phyloP scores from a whole-genome alignment of 345 rosid genomes.

The Brassica rapa region DNA sequence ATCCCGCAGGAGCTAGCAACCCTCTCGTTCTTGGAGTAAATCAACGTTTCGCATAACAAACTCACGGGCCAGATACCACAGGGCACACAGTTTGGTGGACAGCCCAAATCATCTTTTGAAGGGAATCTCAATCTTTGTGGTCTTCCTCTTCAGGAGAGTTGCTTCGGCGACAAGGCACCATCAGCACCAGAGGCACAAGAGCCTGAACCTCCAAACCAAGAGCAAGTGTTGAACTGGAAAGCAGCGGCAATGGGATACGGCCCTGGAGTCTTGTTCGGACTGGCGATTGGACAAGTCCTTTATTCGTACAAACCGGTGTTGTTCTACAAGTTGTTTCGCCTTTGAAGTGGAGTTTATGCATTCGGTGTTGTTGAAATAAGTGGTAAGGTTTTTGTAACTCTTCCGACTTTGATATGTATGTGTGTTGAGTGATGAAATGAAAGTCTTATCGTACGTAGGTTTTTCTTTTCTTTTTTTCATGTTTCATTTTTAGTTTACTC shows the following conservation, averaged over 20 bases:
- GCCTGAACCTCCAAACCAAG: background rate
- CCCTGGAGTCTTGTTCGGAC: conserved; percentile 2
- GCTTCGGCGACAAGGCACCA: background rate
- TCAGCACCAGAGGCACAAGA: background rate
- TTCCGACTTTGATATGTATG: too few species aligned
- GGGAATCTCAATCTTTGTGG: background rate
- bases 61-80: too few species aligned
- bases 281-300: background rate
- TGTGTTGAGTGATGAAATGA: too few species aligned
- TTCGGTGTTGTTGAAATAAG: background rate
- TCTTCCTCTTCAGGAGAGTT: background rate
- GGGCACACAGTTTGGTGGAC: too few species aligned
- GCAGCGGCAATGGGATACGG: background rate
- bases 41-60: background rate
- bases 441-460: too few species aligned
- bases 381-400: background rate
- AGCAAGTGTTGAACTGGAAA: background rate
- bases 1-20: too few species aligned
- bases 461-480: too few species aligned
- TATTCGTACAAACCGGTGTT: background rate
- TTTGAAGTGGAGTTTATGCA: background rate
- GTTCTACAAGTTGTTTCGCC: background rate
- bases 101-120: too few species aligned
- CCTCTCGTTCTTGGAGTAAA: background rate
- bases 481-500: too few species aligned